phyloP scores from a whole-genome alignment of 306 rosid species.

The Astragalus glycyphyllos region DNA sequence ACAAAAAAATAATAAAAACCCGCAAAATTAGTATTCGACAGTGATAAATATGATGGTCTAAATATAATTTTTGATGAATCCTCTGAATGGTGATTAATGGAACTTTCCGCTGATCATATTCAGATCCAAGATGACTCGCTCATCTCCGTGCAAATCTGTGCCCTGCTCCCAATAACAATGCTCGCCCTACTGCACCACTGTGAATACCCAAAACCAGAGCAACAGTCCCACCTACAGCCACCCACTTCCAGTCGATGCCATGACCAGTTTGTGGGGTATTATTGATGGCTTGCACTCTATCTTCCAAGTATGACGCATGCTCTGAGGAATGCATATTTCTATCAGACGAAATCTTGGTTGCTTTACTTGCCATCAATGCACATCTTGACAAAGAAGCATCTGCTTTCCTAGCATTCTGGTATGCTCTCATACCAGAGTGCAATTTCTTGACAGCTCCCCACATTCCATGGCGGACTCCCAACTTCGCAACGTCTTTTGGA shows the following conservation, averaged over 20 bases:
- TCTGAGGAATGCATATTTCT: slow-evolving; percentile 56
- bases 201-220: slow-evolving; percentile 94
- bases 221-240: slow-evolving; percentile 87
- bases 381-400: slow-evolving; percentile 67
- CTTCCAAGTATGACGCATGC: slow-evolving; percentile 52
- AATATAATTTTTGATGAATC: slow-evolving; percentile 41
- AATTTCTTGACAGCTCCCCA: slow-evolving; percentile 97
- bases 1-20: slow-evolving; percentile 5
- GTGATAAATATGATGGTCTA: slow-evolving; percentile 29
- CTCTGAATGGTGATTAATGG: slow-evolving; percentile 35
- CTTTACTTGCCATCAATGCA: slow-evolving; percentile 77
- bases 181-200: slow-evolving; percentile 79
- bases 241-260: slow-evolving; percentile 95
- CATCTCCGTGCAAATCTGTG: slow-evolving; percentile 79
- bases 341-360: slow-evolving; percentile 63
- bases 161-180: slow-evolving; percentile 86
- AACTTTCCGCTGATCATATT: slow-evolving; percentile 23
- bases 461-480: slow-evolving; percentile 99
- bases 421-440: slow-evolving; percentile 93
- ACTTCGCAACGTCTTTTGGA: slow-evolving; percentile 96
- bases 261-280: slow-evolving; percentile 45
- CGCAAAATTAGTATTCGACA: slow-evolving; percentile 39
- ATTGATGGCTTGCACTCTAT: slow-evolving; percentile 37
- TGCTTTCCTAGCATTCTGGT: slow-evolving; percentile 83
- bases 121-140: slow-evolving; percentile 35